Evolutionary conservation across 768 basidiomycete species (phyloP), one percentile per base, ranked within the genome.

Genomic region (Phlegmacium glaucopus): DNA sequence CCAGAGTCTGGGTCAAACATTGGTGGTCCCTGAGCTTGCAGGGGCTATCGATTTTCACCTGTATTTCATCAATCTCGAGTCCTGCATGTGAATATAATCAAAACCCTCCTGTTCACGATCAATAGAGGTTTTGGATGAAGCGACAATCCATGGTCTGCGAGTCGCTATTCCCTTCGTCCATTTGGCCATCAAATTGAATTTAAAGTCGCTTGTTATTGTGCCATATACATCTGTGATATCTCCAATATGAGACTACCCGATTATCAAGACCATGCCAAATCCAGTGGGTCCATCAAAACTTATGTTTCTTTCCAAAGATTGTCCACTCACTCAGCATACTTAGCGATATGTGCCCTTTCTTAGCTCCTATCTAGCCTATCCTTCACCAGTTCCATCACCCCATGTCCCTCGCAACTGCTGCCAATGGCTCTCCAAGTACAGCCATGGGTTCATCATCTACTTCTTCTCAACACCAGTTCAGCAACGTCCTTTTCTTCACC

Each of bases 161-260:
- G n/a, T n/a, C n/a, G n/a, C n/a, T n/a, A n/a, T n/a, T 99, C 64
- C 96, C 96, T 1, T 94, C 93, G 1, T 91, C 92, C 3, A 94
- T 99, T 83, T 99, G 22, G 82, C 90, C 13, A 94, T 99, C 64
- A 97, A 96, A 72, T 78, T 99, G 59, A 99, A 99, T 69, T 83
- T 96, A 45, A 95, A 96, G 68, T 89, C 93, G 0, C 81, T 99
- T 39, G 91, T 97, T 26, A 94, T 99, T 57, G 88, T 98, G 6
- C 80, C 98, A 97, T 99, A 40, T 99, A 99, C 72, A 93, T 97
- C 42, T 98, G 98, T 62, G 96, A 99, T 64, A 98, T 98, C 59
- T 90, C 87, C 40, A 99, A 97, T 55, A 98, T 99, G 96, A 86
- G 94, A 47, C 78, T 99, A 22, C 70, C 96, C 32, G 95, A 98